Base-by-base conservation (phyloP, 148 eudicot genomes). In the Persicaria tinctoria region DNA sequence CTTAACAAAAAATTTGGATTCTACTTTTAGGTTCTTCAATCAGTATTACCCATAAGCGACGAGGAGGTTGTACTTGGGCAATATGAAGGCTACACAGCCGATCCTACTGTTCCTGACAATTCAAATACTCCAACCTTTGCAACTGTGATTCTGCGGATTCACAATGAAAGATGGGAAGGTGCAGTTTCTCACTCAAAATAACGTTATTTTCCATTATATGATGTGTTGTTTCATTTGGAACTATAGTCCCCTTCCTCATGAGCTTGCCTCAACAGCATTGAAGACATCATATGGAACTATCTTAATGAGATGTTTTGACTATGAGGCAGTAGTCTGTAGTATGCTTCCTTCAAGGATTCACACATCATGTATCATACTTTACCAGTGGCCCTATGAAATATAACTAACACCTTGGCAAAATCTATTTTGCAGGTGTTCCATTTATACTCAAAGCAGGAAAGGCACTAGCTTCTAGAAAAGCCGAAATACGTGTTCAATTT, bases 161-260 rank as follows among this genome's bases (percentile, higher is more conserved):
- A 94, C 85, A 94, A 86, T 59, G 98, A 94, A 82, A 90, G 98
- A 89, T 94, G 98, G 98, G 98, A 94, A 91, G 98, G 98, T 93
- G 64, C 48, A 69, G 16, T 11, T 71, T 72, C 68, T 66, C 44
- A 41, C 48, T 66, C 44, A 0, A 38, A 66, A 66, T 47, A 66
- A 66, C 48, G 41, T 9, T 41, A 13, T 41, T 41, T 41, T 66
- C 46, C 0, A 47, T 66, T 7, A 66, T 3, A 18, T 66, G 17
- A 66, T 13, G 3, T 32, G 11, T 63, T 63, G 1, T 63, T 27
- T 63, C 5, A 32, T 27, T 66, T 13, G 48, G 38, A 66, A 41
- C 38, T 41, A 38, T 14, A 17, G 2, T 32, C 41, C 2, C 41
- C 41, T 32, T 32, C 41, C 41, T 32, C 41, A 32, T 32, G 41